Conservation (phyloP, 768 basidiomycete genomes). For the Naganishia randhawae region DNA sequence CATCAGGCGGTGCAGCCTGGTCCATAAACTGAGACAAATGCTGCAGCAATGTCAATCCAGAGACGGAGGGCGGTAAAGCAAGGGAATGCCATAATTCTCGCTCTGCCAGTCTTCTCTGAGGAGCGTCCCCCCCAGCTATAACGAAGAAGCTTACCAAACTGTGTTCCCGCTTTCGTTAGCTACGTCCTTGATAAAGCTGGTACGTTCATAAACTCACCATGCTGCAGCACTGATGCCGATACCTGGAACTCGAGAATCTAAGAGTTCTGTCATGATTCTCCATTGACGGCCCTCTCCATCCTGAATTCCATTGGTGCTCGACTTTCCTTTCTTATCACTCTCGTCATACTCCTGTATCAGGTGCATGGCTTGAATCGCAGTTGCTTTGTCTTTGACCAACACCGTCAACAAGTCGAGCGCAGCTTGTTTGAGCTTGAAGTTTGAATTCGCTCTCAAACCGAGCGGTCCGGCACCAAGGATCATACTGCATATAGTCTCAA, state of each 20-base stretch:
- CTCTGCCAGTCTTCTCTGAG: not conserved
- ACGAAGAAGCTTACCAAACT: conserved; percentile 18
- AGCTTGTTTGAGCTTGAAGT: conserved; percentile 40
- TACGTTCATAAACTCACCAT: not conserved
- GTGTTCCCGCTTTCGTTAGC: not conserved
- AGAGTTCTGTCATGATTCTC: conserved; percentile 69
- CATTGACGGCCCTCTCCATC: conserved; percentile 55
- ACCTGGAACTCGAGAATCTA: conserved; percentile 59
- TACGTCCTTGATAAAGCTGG: not conserved
- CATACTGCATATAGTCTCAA: conserved; percentile 2
- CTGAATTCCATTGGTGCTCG: conserved; percentile 56
- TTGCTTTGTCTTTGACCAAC: conserved; percentile 36
- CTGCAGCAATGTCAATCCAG: not conserved
- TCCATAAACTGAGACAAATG: conserved; percentile 9
- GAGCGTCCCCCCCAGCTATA: not conserved
- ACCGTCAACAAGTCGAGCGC: conserved; percentile 45
- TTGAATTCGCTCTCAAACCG: conserved; percentile 14
- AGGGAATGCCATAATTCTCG: not conserved
- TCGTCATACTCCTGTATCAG: not conserved
- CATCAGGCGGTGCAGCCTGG: not conserved
- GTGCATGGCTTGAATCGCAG: conserved; percentile 29
- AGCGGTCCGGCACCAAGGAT: conserved; percentile 11
- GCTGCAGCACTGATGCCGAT: conserved; percentile 54
- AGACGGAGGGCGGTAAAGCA: not conserved
- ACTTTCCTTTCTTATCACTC: conserved; percentile 12